Percentiles rank a stretch among this genome's conserved stretches.
phyloP scores from a whole-genome alignment of 2,329 filamentous ascomycete genomes.

The Ophiocordyceps sinensis region DNA sequence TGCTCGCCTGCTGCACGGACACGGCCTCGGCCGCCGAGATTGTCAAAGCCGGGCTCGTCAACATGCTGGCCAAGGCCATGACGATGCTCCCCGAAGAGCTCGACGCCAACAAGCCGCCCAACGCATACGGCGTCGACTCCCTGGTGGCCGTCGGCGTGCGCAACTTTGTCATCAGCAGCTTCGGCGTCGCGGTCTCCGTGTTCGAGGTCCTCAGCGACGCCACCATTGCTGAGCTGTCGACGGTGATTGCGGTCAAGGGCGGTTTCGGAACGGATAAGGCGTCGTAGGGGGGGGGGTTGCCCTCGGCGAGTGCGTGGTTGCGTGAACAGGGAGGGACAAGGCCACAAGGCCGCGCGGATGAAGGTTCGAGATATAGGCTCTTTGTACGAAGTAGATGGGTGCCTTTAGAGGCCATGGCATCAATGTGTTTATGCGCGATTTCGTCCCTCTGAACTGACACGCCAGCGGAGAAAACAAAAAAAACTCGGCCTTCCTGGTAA shows the following conservation, averaged over 20 bases:
- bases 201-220: conserved; percentile 31
- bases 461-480: too few species aligned
- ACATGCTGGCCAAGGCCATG: conserved; percentile 29
- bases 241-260: conserved; percentile 19
- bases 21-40: conserved; percentile 16
- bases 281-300: background rate
- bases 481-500: too few species aligned
- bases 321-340: too few species aligned
- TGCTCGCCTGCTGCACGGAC: conserved; percentile 16
- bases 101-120: conserved; percentile 23
- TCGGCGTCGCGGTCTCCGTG: conserved; percentile 27
- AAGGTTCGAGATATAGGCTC: too few species aligned
- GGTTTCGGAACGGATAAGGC: conserved; percentile 9
- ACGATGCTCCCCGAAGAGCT: conserved; percentile 29
- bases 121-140: conserved; percentile 36
- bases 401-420: too few species aligned
- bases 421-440: too few species aligned
- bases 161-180: conserved; percentile 33
- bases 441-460: too few species aligned
- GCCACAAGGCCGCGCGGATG: too few species aligned
- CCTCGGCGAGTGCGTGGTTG: too few species aligned
- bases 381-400: too few species aligned
- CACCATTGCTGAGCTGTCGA: conserved; percentile 23
- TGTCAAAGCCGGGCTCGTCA: conserved; percentile 20
- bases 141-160: conserved; percentile 36